phyloP scores from a whole-genome alignment of 179 eudicot genomes.

The Amaranthus tricolor region DNA sequence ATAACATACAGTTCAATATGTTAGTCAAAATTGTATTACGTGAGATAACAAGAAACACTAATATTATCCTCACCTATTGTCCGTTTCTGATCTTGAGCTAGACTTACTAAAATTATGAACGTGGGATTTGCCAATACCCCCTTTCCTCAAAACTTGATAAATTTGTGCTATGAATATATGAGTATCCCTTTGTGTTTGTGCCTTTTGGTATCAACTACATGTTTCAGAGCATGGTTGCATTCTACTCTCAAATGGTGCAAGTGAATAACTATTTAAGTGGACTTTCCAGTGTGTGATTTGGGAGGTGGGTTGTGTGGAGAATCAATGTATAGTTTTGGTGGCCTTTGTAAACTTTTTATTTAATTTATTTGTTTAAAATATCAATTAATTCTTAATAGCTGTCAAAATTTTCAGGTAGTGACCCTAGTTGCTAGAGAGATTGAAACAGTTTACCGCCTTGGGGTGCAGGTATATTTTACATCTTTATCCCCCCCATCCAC shows the following conservation, averaged over 20 bases:
- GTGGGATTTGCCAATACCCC: background rate
- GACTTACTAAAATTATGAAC: background rate
- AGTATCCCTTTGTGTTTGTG: background rate
- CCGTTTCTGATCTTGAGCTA: background rate
- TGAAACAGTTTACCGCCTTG: slow-evolving; percentile 68
- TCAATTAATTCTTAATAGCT: slow-evolving; percentile 1
- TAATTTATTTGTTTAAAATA: slow-evolving; percentile 8
- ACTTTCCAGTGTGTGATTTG: background rate
- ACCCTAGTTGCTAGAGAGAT: slow-evolving; percentile 92
- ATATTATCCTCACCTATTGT: background rate
- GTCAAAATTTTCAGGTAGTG: slow-evolving; percentile 52
- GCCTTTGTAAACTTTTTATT: slow-evolving; percentile 1
- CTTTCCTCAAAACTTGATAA: background rate
- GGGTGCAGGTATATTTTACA: slow-evolving; percentile 68
- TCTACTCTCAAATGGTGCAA: background rate
- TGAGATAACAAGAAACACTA: background rate
- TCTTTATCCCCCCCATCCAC: background rate
- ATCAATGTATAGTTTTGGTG: background rate
- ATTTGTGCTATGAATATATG: no score
- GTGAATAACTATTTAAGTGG: background rate
- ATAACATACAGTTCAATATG: background rate
- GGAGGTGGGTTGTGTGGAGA: background rate
- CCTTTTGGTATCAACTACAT: background rate
- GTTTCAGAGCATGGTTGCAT: no score
- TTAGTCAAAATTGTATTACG: background rate